Evolutionary conservation across 2,329 filamentous ascomycete species (phyloP).

Genomic region (Penicillium carneum): DNA sequence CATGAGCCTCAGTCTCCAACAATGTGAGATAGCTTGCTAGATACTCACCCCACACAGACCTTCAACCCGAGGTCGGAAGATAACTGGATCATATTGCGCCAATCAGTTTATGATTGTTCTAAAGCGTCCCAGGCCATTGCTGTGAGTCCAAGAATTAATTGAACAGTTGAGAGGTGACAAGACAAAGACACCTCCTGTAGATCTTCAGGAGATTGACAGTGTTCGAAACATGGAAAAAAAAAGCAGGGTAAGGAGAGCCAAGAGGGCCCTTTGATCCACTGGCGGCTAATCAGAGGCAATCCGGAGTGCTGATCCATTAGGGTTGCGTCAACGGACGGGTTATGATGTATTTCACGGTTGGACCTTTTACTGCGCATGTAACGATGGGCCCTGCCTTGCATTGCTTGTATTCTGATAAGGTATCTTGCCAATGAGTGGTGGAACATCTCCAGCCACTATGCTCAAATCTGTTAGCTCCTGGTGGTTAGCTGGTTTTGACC

Average conservation of each 20-base stretch:
- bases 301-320: constrained; percentile 22
- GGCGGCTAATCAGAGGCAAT: constrained; percentile 26
- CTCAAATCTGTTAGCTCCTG: constrained; percentile 5
- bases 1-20: constrained; percentile 30
- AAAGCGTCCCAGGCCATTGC: constrained; percentile 25
- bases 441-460: constrained; percentile 7
- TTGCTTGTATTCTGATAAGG: not conserved
- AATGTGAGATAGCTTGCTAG: constrained; percentile 12
- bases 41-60: constrained; percentile 44
- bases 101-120: constrained; percentile 18
- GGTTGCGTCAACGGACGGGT: constrained; percentile 33
- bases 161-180: constrained; percentile 12
- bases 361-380: constrained; percentile 21
- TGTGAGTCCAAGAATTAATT: constrained; percentile 14
- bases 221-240: constrained; percentile 19
- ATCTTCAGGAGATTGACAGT: constrained; percentile 33
- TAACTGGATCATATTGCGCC: constrained; percentile 39
- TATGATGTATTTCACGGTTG: constrained; percentile 3
- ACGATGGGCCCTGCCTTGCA: constrained; percentile 26
- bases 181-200: constrained; percentile 23
- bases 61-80: constrained; percentile 43
- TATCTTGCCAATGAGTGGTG: constrained; percentile 22
- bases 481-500: constrained; percentile 19
- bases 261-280: constrained; percentile 8
- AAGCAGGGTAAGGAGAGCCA: constrained; percentile 15